Percentiles rank a stretch among this genome's conserved stretches.
phyloP scores from a whole-genome alignment of 441 rosid genomes.

The Populus hybrid region DNA sequence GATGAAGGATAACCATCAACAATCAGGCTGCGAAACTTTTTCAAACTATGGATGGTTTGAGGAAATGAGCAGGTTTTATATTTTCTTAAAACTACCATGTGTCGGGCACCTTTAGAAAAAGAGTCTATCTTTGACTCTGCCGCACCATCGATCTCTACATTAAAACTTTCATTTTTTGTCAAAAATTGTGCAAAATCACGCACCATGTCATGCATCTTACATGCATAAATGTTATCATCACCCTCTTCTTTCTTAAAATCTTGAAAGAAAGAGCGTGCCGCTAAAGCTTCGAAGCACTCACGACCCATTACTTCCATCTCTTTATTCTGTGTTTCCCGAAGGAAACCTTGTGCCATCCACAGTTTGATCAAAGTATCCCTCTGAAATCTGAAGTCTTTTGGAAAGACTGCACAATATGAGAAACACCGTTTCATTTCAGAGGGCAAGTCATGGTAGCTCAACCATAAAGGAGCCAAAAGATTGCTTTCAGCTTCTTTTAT shows the following conservation, averaged over 20 bases:
- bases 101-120: no score
- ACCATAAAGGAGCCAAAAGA: background rate
- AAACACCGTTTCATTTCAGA: slow-evolving; percentile 1
- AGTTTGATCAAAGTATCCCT: background rate
- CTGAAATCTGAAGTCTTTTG: background rate
- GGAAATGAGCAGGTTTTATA: no score
- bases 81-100: no score
- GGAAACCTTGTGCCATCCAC: slow-evolving; percentile 9
- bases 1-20: no score
- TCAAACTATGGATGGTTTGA: no score
- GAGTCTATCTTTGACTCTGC: no score
- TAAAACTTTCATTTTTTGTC: no score
- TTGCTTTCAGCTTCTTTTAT: slow-evolving; percentile 3
- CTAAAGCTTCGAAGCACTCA: background rate
- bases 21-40: no score
- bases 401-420: slow-evolving; percentile 10
- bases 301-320: background rate
- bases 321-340: background rate
- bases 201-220: slow-evolving; percentile 18
- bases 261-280: background rate
- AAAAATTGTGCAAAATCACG: background rate
- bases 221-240: fast-evolving
- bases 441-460: background rate
- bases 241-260: background rate
- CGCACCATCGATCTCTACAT: no score